Percentiles rank a stretch among this genome's conserved stretches.
These are phyloP conservation scores for Metschnikowia kunwiensis DNA, from an alignment of 805 yeast genomes.

Conservation along the genomic window DNA sequence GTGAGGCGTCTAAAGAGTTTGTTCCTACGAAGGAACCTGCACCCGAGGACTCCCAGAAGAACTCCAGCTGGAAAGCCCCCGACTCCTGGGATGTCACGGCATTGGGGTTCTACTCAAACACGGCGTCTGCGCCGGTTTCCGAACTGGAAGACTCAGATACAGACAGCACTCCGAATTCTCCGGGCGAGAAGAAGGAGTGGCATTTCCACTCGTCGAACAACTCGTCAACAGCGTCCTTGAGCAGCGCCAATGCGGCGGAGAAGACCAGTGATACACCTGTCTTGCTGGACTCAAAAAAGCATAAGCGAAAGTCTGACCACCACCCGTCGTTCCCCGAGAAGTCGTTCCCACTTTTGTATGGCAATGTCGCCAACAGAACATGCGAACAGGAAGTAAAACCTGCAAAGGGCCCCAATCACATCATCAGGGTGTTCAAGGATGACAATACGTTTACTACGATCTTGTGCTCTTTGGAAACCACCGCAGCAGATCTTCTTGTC, in stretches of 20 bases:
- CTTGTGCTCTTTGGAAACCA: constrained; percentile 72
- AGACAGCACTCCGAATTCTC: constrained; percentile 1
- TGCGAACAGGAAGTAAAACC: constrained; percentile 1
- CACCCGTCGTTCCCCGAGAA: constrained; percentile 12
- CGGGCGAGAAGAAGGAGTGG: background rate
- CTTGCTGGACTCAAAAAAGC: constrained; percentile 7
- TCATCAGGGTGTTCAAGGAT: constrained; percentile 72
- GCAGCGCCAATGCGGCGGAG: background rate
- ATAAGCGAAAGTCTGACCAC: constrained; percentile 9
- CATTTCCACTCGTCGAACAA: background rate
- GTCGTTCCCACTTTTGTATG: constrained; percentile 34
- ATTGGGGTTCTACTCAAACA: constrained; percentile 10
- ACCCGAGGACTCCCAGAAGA: constrained; percentile 12
- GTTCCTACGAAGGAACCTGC: constrained; percentile 2
- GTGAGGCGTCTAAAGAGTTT: constrained; percentile 3
- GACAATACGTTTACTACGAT: constrained; percentile 85
- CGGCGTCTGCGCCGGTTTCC: constrained; percentile 9
- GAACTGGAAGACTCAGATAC: constrained; percentile 14
- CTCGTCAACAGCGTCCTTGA: constrained; percentile 5
- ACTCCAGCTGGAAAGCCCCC: constrained; percentile 42
- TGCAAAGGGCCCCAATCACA: constrained; percentile 38
- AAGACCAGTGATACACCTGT: background rate
- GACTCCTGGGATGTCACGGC: constrained; percentile 48
- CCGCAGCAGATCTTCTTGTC: constrained; percentile 70
- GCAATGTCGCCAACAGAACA: constrained; percentile 16